phyloP scores from a whole-genome alignment of 345 rosid genomes.

The Hibiscus mutabilis region DNA sequence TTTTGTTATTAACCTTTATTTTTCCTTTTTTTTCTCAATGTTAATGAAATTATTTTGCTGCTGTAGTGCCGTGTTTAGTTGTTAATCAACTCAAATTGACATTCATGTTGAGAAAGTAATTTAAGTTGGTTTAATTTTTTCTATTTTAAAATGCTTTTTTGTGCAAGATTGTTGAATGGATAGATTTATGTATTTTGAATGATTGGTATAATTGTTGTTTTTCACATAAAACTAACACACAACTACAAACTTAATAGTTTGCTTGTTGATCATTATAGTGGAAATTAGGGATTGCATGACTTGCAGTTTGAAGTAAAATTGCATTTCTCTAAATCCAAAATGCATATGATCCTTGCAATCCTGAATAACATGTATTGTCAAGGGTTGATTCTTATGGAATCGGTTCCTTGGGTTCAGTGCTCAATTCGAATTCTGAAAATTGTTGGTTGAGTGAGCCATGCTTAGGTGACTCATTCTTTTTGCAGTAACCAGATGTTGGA shows the following conservation, averaged over 20 bases:
- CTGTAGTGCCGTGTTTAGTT: background rate
- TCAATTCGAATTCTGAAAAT: background rate
- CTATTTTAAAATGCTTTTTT: no score
- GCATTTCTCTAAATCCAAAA: background rate
- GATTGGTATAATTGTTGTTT: background rate
- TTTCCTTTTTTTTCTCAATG: background rate
- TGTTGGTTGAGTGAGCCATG: background rate
- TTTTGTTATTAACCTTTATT: background rate
- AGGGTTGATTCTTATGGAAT: background rate
- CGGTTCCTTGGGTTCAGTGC: background rate
- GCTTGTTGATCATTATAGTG: background rate
- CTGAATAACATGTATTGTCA: background rate
- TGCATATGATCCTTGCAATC: background rate
- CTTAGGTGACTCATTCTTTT: background rate
- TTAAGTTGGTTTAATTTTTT: no score
- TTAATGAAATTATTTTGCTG: background rate
- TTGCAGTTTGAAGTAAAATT: background rate
- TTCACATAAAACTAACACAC: background rate
- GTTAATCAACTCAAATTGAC: background rate
- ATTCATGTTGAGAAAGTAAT: background rate
- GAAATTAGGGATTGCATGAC: background rate
- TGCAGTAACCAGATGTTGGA: background rate
- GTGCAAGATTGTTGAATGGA: background rate
- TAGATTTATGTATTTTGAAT: background rate
- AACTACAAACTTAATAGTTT: background rate